Evolutionary conservation across 352 stramenopile species (phyloP).

Genomic region (Phytophthora ohioensis): DNA sequence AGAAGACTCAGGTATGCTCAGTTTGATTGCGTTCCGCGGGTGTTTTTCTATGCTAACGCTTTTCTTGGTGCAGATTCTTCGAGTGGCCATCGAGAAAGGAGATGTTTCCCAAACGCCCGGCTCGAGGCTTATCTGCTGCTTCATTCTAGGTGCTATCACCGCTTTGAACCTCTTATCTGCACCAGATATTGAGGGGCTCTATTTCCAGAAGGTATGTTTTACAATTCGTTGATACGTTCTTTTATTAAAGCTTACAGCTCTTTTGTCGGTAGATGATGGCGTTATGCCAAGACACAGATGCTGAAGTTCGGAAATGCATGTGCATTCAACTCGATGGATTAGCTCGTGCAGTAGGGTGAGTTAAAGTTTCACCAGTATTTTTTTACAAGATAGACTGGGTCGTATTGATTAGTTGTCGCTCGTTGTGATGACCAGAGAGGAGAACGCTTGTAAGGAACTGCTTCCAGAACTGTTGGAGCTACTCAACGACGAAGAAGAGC

Average conservation of each 20-base stretch:
- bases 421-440: conserved; percentile 45
- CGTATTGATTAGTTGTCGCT: not conserved
- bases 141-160: conserved; percentile 76
- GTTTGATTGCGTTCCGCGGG: not conserved
- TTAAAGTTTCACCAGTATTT: not conserved
- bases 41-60: conserved; percentile 4
- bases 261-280: conserved; percentile 75
- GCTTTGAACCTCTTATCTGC: conserved; percentile 70
- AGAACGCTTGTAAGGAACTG: conserved; percentile 70
- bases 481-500: conserved; percentile 85
- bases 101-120: conserved; percentile 82
- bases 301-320: conserved; percentile 86
- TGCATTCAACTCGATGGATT: conserved; percentile 84
- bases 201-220: conserved; percentile 78
- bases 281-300: conserved; percentile 85
- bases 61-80: conserved; percentile 63
- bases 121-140: conserved; percentile 81
- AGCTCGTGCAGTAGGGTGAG: conserved; percentile 73
- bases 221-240: not conserved
- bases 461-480: conserved; percentile 80
- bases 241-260: not conserved
- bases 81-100: conserved; percentile 84
- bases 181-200: conserved; percentile 83
- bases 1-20: conserved; percentile 74
- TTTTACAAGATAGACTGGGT: not conserved